Evolutionary conservation across 371 early-diverging fungal genomes (phyloP), one percentile per base, ranked within the genome.

Genomic region (Choanephora cucurbitarum): DNA sequence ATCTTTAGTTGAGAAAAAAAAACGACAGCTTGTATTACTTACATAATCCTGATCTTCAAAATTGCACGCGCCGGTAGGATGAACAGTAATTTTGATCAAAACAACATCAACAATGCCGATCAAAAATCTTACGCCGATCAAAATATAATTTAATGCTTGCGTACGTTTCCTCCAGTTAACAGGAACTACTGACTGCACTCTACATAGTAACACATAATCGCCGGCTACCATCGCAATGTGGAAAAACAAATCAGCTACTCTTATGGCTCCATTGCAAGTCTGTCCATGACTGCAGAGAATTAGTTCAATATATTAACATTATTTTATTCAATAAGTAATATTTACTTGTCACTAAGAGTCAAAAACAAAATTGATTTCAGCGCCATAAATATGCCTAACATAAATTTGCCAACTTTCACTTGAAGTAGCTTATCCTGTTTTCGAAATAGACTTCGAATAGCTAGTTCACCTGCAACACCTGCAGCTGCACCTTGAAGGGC

Each of bases 151-250:
- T 18, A 60, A 19, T 10, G 58, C 40, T 11, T 11, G 33, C 3
- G 57, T 24, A n/a, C 24, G 37, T 5, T 39, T 52, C 37, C 54
- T 53, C 55, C 57, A 66, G 7, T 62, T 40, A 10, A 53, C n/a
- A 9, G 78, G 66, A 13, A 68, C 45, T 31, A 77, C 60, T 0
- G 72, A 58, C 3, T 63, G 62, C 2, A 73, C 68, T 43, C 78
- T 56, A 21, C 55, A 46, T 1, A 70, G 37, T 31, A 77, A 39
- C 11, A 77, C 72, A 11, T 32, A 31, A 0, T 55, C 60, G 23
- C 78, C 78, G n/a, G 69, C 67, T n/a, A 59, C 32, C 70, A 74
- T 70, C 28, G 66, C 56, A 9, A 70, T 1, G 43, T 77, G 78
- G 40, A 64, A 77, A 18, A 72, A 67, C 15, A 70, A 32, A 55